Percentiles rank a stretch among this genome's conserved stretches.
These are phyloP conservation scores for Caloboletus firmus DNA, from an alignment of 1,284 basidiomycete genomes.

Conservation along the genomic window DNA sequence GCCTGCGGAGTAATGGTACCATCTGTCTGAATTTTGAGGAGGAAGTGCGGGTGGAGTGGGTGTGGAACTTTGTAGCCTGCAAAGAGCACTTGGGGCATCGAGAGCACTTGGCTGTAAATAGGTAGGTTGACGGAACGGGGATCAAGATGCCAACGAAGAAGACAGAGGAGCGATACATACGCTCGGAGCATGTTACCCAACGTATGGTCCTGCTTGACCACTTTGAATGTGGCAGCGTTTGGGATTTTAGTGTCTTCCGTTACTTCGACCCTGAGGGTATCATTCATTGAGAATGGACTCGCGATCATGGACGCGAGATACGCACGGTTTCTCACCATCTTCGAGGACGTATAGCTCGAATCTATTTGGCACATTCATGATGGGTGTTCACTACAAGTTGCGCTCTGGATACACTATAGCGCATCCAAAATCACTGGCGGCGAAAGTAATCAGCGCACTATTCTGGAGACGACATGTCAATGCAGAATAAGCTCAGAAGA, in stretches of 20 bases:
- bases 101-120: slow-evolving; percentile 74
- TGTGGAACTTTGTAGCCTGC: slow-evolving; percentile 98
- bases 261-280: slow-evolving; percentile 71
- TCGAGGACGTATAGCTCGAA: slow-evolving; percentile 91
- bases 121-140: slow-evolving; percentile 6
- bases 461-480: not conserved
- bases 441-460: not conserved
- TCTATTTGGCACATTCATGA: slow-evolving; percentile 92
- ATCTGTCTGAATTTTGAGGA: slow-evolving; percentile 95
- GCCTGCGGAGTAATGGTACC: slow-evolving; percentile 82
- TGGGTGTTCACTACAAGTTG: not conserved
- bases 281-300: not conserved
- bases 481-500: slow-evolving; percentile 1
- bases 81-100: slow-evolving; percentile 86
- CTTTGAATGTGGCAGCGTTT: slow-evolving; percentile 91
- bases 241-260: slow-evolving; percentile 97
- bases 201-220: slow-evolving; percentile 97
- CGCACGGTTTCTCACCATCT: slow-evolving; percentile 91
- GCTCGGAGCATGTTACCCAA: slow-evolving; percentile 94
- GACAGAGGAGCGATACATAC: slow-evolving; percentile 49
- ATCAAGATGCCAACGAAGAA: not conserved
- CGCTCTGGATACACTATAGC: not conserved
- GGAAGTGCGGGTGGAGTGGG: slow-evolving; percentile 91
- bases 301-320: slow-evolving; percentile 15
- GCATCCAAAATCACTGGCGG: slow-evolving; percentile 2